Evolutionary conservation across 2,329 filamentous ascomycete genomes (phyloP).

Genomic region (Trichoderma semiorbis): DNA sequence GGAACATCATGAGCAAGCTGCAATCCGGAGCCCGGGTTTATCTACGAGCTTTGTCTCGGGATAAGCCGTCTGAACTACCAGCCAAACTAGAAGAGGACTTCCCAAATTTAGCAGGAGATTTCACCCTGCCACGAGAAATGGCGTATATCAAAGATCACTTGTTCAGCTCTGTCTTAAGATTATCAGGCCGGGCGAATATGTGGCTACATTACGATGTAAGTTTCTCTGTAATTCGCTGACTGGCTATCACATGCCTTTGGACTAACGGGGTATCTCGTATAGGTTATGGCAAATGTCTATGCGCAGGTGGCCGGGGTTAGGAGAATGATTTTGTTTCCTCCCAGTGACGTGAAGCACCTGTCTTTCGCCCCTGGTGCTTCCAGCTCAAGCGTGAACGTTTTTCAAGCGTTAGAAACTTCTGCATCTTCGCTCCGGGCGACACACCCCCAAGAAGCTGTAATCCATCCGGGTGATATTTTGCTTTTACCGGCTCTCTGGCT

Average conservation of each 20-base stretch:
- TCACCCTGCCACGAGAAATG: constrained; percentile 62
- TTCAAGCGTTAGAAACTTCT: constrained; percentile 45
- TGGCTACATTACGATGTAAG: constrained; percentile 85
- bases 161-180: constrained; percentile 75
- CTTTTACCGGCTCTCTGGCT: constrained; percentile 83
- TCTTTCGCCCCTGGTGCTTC: constrained; percentile 73
- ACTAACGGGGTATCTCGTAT: constrained; percentile 10
- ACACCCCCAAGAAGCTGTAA: constrained; percentile 62
- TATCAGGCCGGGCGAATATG: constrained; percentile 78
- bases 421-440: constrained; percentile 42
- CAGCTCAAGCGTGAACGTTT: constrained; percentile 73
- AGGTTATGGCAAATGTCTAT: constrained; percentile 85
- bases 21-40: constrained; percentile 63
- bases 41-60: constrained; percentile 70
- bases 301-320: constrained; percentile 75
- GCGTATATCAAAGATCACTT: constrained; percentile 55
- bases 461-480: constrained; percentile 71
- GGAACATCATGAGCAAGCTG: constrained; percentile 61
- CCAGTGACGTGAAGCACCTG: constrained; percentile 66
- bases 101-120: constrained; percentile 65
- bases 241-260: not conserved
- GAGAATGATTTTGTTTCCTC: constrained; percentile 72
- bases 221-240: not conserved
- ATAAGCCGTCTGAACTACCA: constrained; percentile 64
- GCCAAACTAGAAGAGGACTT: constrained; percentile 72